Evolutionary conservation across 2,329 filamentous ascomycete genomes (phyloP), one percentile per base, ranked within the genome.

Genomic region (Penicillium sp.): DNA sequence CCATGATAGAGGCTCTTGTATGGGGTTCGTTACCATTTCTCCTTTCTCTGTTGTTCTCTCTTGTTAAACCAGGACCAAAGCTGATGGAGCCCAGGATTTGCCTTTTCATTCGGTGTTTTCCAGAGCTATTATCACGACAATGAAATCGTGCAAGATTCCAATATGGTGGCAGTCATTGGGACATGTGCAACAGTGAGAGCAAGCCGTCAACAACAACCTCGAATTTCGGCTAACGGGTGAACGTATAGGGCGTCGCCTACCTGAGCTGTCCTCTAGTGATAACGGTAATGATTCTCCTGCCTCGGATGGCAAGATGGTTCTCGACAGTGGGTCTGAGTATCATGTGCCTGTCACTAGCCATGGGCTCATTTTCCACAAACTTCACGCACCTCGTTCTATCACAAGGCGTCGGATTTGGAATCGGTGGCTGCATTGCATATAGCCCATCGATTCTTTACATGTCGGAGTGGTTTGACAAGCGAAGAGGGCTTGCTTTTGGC

Each of bases 1-100:
- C 82, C 60, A 71, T 81, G 53, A 73, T 85, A 36, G 83, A 85
- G 67, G 80, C 78, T 22, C 70, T 85, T 2, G 77, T 85, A 51
- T 85, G 83, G 82, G 83, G 81, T 81, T 68, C 56, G 73, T 65
- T 41, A 5, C 18, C 10, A 24, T 10, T 18, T 18, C 4, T 50
- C 37, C 0, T 4, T 4, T 4, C 2, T 2, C 5, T n/a, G 14
- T 10, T 16, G n/a, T 4, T 4, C 2, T 2, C 5, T n/a, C 22
- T 10, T 16, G n/a, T 14, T 11, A 2, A 22, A 19, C 10, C 11
- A 24, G 49, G 37, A 37, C 14, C 35, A 14, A 13, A 2, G 5
- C 55, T 62, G 31, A 63, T 7, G 5, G 1, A 5, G 11, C 3
- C 4, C 19, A 69, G 67, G 68, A 10, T 69, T 70, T 37, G 65